Base-by-base conservation (phyloP, 306 rosid species). In the Hippophae gyantsensis region DNA sequence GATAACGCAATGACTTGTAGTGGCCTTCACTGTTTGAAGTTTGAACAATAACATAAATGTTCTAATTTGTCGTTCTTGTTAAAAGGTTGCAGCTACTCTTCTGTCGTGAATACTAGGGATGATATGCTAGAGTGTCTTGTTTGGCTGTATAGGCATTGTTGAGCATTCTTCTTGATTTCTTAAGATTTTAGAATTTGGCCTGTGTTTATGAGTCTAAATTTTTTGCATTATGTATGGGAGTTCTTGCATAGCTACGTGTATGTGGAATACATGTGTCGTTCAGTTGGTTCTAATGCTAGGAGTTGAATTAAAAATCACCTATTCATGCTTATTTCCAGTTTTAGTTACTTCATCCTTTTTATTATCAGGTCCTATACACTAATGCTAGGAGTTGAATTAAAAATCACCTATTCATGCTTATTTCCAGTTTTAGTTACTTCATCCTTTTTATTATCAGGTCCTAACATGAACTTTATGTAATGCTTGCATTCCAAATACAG, bases 271-370 rank as follows among this genome's bases (percentile, higher is more conserved):
- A 12, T 27, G 48, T 61, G n/a, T 51, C 9, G 6, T 23, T 54
- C 65, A 13, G 2, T 63, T 64, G 38, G 14, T 6, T 43, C 13
- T 13, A 12, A 48, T 13, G 43, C 58, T 13, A 56, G 6, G 14
- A 58, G 27, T 3, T 58, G 2, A 49, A 58, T 4, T 46, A 6
- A 13, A 11, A 42, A 27, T 49, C 42, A 4, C n/a, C 9, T 40
- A 40, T 13, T 60, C 1, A 10, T 5, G 1, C 10, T 7, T 48
- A 26, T 10, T 47, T 14, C 54, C 10, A 8, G 2, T 46, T 27
- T n/a, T 67, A 43, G 13, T 60, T 12, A 47, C 43, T 51, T 46
- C 46, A 58, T 23, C 40, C 14, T 45, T 14, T 51, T 50, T 51
- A 5, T 51, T 52, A 10, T 56, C 51, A 44, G 40, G 0, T 25